These are phyloP conservation scores for Monosporascus cannonballus DNA, from an alignment of 2,329 filamentous ascomycete genomes.

Conservation along the genomic window DNA sequence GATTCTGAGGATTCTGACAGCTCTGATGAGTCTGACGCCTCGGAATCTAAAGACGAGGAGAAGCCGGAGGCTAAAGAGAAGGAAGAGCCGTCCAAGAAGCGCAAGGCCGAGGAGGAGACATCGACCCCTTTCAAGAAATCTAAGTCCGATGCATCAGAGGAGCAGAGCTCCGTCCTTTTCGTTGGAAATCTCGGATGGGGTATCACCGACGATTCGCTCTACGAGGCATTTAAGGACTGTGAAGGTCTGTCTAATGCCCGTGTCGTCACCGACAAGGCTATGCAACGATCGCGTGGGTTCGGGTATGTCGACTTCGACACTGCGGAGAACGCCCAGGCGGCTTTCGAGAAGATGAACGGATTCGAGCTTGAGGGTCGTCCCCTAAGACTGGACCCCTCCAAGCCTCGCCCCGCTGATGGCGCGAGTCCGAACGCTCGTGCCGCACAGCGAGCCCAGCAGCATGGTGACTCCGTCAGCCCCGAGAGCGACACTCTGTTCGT, in stretches of 20 bases:
- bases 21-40: constrained; percentile 28
- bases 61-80: constrained; percentile 37
- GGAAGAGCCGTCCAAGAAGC: constrained; percentile 52
- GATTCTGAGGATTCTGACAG: constrained; percentile 21
- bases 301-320: constrained; percentile 85
- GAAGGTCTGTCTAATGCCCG: constrained; percentile 67
- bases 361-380: constrained; percentile 66
- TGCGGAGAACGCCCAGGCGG: constrained; percentile 61
- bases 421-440: constrained; percentile 50
- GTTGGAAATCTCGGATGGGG: constrained; percentile 89
- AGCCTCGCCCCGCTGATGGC: constrained; percentile 53
- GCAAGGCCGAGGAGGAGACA: constrained; percentile 53
- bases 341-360: constrained; percentile 69
- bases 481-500: constrained; percentile 85
- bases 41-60: constrained; percentile 28
- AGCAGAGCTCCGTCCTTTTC: constrained; percentile 64
- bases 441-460: constrained; percentile 59
- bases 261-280: constrained; percentile 76
- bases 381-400: constrained; percentile 75
- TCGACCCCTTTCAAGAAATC: constrained; percentile 56
- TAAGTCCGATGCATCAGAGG: constrained; percentile 49
- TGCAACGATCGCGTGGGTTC: constrained; percentile 82
- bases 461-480: constrained; percentile 73
- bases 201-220: constrained; percentile 76
- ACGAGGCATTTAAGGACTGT: constrained; percentile 74